Base-by-base conservation (phyloP, 805 yeast genomes). In the Candida sonorensis region DNA sequence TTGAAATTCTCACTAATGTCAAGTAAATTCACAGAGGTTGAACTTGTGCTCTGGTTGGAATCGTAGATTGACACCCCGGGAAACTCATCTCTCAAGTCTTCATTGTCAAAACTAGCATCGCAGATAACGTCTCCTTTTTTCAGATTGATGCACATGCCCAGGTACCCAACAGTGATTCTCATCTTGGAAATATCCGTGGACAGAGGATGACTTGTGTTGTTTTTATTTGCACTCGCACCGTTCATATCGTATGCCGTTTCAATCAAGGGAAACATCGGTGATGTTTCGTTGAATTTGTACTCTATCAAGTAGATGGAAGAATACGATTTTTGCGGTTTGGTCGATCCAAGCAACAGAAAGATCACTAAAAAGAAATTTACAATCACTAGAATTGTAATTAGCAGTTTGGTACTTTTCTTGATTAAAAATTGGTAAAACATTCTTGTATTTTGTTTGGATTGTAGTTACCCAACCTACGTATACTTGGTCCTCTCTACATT, bases 281-380 rank as follows among this genome's bases (percentile, higher is more conserved):
- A 70, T 2, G 66, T 47, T 14, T 55, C 35, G 42, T 77, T 70
- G 56, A 72, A 75, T 30, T 53, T 45, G 40, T 69, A 66, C 29
- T 64, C 61, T n/a, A 71, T 61, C 30, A 77, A 46, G 38, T 64
- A 78, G 0, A 71, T 67, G 1, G 70, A 61, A 2, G 75, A 64
- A 45, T 72, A 76, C 0, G 66, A 53, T 0, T 55, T 26, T 5
- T 57, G 38, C 0, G 61, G 35, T 13, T 59, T 59, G 14, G 69
- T 62, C 33, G 81, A 75, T 3, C 86, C 81, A 5, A 76, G 46
- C 10, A 78, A 53, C 5, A 78, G 54, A 49, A 76, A 78, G 1
- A 74, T 62, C 13, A 77, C 51, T 5, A 80, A 51, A 36, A 76
- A 67, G 3, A 67, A 57, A 1, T 71, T 48, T 13, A 76, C 66